These are phyloP conservation scores for Fusarium veterinarium DNA, from an alignment of 2,329 filamentous ascomycete genomes.

Conservation along the genomic window DNA sequence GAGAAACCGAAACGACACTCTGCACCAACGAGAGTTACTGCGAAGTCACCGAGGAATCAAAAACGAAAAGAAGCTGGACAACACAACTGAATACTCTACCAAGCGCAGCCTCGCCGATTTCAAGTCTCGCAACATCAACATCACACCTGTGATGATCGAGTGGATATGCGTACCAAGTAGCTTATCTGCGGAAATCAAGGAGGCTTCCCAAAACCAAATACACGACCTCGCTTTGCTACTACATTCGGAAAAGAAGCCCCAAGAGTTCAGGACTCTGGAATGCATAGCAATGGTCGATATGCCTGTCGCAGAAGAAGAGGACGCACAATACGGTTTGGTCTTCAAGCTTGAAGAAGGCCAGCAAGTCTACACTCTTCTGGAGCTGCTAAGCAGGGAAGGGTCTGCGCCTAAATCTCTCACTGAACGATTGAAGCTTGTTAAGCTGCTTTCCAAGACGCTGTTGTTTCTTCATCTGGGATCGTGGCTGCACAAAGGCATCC, in stretches of 20 bases:
- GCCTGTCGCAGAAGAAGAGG: neutral
- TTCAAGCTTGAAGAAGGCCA: neutral
- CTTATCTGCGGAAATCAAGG: neutral
- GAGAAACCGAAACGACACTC: neutral
- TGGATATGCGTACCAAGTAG: neutral
- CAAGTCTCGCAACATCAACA: neutral
- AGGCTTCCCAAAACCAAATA: neutral
- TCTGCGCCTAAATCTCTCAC: neutral
- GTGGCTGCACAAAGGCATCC: neutral
- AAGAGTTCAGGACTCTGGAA: neutral
- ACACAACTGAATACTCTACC: rapidly evolving
- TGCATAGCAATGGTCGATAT: neutral
- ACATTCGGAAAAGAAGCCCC: neutral
- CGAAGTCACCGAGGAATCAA: neutral
- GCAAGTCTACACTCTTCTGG: neutral
- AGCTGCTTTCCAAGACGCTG: neutral
- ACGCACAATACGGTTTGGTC: neutral
- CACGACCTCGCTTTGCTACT: neutral
- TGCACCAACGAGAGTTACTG: neutral
- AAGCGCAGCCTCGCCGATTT: neutral
- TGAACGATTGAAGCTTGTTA: neutral
- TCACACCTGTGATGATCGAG: neutral
- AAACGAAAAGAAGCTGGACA: neutral
- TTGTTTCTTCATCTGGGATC: neutral
- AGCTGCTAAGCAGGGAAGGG: rapidly evolving